phyloP scores from a whole-genome alignment of 2,329 filamentous ascomycete species.

The Chaetomiaceae sp. region DNA sequence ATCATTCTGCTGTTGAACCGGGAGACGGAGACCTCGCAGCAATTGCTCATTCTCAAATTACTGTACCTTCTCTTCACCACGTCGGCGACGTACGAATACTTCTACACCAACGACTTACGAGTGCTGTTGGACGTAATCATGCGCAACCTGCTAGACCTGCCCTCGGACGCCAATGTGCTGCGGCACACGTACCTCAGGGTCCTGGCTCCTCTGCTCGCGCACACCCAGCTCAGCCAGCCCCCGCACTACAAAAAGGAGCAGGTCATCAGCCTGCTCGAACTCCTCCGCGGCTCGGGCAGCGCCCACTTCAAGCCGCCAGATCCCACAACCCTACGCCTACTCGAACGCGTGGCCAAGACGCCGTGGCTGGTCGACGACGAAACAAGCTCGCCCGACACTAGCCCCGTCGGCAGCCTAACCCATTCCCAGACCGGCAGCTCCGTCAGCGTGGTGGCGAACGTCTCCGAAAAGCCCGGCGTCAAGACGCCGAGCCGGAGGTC shows the following conservation, averaged over 20 bases:
- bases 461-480: constrained; percentile 75
- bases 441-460: constrained; percentile 70
- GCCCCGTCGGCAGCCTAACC: constrained; percentile 45
- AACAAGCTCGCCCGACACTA: constrained; percentile 34
- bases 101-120: constrained; percentile 94
- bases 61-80: constrained; percentile 95
- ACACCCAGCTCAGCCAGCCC: constrained; percentile 81
- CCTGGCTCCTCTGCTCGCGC: constrained; percentile 79
- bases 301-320: constrained; percentile 75
- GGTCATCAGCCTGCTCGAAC: constrained; percentile 65
- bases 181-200: constrained; percentile 94
- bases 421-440: constrained; percentile 61
- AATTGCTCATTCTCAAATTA: constrained; percentile 92
- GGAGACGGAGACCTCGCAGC: constrained; percentile 88
- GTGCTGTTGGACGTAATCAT: constrained; percentile 95
- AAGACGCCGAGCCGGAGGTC: constrained; percentile 66
- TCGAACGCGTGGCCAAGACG: constrained; percentile 67
- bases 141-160: constrained; percentile 90
- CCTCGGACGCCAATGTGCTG: constrained; percentile 69
- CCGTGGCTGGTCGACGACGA: constrained; percentile 54
- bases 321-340: constrained; percentile 70
- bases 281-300: constrained; percentile 61
- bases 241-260: constrained; percentile 91
- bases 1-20: constrained; percentile 92
- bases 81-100: constrained; percentile 88